Evolutionary conservation across 371 early-diverging fungal species (phyloP), one percentile per base, ranked within the genome.

Genomic region (Rhizopus delemar): DNA sequence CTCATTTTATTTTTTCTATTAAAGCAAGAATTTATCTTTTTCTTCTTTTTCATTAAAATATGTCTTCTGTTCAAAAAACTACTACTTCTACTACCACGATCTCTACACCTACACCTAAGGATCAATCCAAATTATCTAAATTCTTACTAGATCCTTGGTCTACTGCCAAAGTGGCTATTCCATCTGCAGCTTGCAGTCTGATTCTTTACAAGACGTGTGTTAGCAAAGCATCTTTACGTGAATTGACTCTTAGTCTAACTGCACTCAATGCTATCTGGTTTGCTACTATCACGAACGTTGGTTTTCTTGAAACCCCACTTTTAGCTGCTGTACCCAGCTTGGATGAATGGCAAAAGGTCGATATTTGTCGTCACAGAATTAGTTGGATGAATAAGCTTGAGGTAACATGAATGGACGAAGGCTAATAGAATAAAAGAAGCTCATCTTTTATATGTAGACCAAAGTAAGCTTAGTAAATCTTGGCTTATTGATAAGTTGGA

Each of bases 301-400:
- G 61, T 28, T 65, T 39, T 29, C 33, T 71, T 38, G 72, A 71
- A 8, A 65, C 69, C 5, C 72, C 68, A 8, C 51, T 71, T 3
- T 32, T 64, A 3, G 69, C 59, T 9, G 54, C 56, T 48, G 56
- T 65, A 4, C 62, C 65, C 8, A 46, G 49, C 28, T 51, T 68
- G 8, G 59, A 65, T 31, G 65, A 68, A 39, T 50, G 41, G 43
- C 58, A 61, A 50, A 59, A 56, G 34, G 28, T 62, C 7, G 69
- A 68, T 48, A 60, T 68, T 16, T 65, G 69, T 8, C 51, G 72
- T 48, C 68, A 68, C 33, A 34, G 69, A 36, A 57, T 68, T 8
- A 71, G 51, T 29, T 68, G 59, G 65, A 57, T 71, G 13, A 71
- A 63, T 50, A 71, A 71, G 55, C 45, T 71, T 8, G 72, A 71